phyloP scores from a whole-genome alignment of 768 basidiomycete species.

The Podaxis mareebaensis region DNA sequence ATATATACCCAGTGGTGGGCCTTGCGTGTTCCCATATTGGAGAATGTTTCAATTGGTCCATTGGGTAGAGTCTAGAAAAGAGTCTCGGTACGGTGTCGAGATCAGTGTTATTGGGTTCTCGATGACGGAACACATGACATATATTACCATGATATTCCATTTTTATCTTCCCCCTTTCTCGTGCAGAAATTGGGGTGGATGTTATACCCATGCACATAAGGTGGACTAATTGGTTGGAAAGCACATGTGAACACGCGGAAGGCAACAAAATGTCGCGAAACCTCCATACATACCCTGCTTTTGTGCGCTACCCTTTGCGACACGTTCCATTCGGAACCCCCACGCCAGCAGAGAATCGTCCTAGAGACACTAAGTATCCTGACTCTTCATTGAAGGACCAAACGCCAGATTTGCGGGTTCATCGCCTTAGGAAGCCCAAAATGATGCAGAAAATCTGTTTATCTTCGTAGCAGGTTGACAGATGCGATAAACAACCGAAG shows the following conservation, averaged over 20 bases:
- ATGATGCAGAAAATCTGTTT: not conserved
- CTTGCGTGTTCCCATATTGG: not conserved
- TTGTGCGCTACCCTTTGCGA: no score
- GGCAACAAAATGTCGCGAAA: no score
- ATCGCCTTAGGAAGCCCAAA: no score
- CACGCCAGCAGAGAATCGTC: no score
- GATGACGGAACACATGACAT: slow-evolving; percentile 20
- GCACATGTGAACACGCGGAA: no score
- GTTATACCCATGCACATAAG: not conserved
- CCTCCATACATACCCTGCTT: no score
- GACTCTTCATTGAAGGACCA: no score
- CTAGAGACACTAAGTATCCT: no score
- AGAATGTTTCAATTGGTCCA: not conserved
- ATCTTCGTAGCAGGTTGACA: not conserved
- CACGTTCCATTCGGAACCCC: no score
- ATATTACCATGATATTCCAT: not conserved
- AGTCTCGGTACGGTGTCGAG: slow-evolving; percentile 20
- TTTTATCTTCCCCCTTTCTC: not conserved
- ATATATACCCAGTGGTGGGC: slow-evolving; percentile 16
- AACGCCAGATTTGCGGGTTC: no score
- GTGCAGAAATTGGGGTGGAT: no score
- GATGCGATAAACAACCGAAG: not conserved
- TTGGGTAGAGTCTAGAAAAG: not conserved
- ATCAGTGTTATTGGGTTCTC: slow-evolving; percentile 2
- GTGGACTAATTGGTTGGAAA: not conserved